Conservation (phyloP, 495 filamentous ascomycete species). For the Neurospora tetrasperma region DNA sequence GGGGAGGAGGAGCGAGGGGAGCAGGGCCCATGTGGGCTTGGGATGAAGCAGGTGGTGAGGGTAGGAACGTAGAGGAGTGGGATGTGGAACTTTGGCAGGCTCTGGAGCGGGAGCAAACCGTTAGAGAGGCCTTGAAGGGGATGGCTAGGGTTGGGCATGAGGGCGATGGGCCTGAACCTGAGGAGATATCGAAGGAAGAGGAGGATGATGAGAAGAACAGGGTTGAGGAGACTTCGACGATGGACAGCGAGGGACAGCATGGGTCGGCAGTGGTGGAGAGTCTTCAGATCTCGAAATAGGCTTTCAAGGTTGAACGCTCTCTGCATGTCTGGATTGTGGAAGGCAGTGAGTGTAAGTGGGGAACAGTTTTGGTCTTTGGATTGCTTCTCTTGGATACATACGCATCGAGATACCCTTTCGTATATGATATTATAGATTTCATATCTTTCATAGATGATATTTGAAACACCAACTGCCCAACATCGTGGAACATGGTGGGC, state of each 20-base stretch:
- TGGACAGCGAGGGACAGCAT: background rate
- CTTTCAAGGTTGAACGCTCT: background rate
- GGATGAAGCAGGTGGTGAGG: constrained; percentile 11
- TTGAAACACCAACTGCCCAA: background rate
- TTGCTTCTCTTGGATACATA: background rate
- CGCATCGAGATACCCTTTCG: background rate
- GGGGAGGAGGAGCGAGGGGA: constrained; percentile 4
- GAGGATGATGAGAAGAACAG: constrained; percentile 1
- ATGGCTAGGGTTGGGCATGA: constrained; percentile 17
- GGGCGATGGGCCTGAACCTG: background rate
- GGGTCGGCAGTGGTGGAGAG: background rate
- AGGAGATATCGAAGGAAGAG: background rate
- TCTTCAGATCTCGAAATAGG: background rate
- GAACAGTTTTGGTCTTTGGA: background rate
- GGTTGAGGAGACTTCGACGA: background rate
- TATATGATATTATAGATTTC: background rate
- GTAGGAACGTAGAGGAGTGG: constrained; percentile 31
- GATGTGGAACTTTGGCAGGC: constrained; percentile 38
- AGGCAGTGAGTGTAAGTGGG: background rate
- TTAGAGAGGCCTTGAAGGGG: constrained; percentile 19
- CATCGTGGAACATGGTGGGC: background rate
- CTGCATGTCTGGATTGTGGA: background rate
- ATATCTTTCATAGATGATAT: background rate
- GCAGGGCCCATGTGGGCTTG: constrained; percentile 5
- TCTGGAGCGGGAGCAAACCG: constrained; percentile 29